A percentile compares a stretch with the other conserved stretches of the same genome.
Conservation (phyloP, 805 yeast species). For the Wickerhamomyces bovis region DNA sequence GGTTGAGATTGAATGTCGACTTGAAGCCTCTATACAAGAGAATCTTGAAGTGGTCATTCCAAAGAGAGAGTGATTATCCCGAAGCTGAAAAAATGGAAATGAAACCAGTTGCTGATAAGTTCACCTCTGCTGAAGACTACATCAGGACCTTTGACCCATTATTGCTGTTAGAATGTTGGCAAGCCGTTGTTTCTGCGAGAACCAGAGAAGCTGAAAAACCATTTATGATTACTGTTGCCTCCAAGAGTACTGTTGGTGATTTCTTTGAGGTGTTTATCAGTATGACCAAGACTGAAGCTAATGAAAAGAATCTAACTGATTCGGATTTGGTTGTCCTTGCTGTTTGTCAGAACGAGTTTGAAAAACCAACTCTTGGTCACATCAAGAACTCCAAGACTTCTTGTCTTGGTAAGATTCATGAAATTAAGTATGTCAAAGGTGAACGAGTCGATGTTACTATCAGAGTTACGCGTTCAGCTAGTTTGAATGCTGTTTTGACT, state of each 20-base stretch:
- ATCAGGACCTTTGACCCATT: constrained; percentile 70
- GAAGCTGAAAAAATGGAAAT: constrained; percentile 34
- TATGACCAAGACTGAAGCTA: constrained; percentile 44
- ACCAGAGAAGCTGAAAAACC: constrained; percentile 51
- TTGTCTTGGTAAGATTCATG: constrained; percentile 77
- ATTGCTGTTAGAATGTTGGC: constrained; percentile 89
- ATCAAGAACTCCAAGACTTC: constrained; percentile 33
- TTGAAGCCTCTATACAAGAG: constrained; percentile 66
- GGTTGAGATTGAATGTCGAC: constrained; percentile 71
- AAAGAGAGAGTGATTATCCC: constrained; percentile 50
- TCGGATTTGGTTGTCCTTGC: constrained; percentile 70
- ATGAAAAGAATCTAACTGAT: constrained; percentile 56
- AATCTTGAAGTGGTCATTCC: constrained; percentile 75
- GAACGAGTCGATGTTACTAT: constrained; percentile 73
- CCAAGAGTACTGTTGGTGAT: constrained; percentile 75
- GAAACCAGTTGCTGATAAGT: constrained; percentile 44
- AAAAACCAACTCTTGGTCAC: constrained; percentile 27
- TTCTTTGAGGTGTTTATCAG: constrained; percentile 85
- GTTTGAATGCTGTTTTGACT: constrained; percentile 45
- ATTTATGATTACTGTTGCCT: constrained; percentile 65
- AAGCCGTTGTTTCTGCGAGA: constrained; percentile 70
- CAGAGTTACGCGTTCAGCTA: constrained; percentile 46
- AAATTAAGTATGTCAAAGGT: constrained; percentile 56
- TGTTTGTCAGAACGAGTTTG: constrained; percentile 24
- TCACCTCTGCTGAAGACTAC: constrained; percentile 58